These are phyloP conservation scores for Tremella mesenterica DNA, from an alignment of 768 basidiomycete species.

Conservation along the genomic window DNA sequence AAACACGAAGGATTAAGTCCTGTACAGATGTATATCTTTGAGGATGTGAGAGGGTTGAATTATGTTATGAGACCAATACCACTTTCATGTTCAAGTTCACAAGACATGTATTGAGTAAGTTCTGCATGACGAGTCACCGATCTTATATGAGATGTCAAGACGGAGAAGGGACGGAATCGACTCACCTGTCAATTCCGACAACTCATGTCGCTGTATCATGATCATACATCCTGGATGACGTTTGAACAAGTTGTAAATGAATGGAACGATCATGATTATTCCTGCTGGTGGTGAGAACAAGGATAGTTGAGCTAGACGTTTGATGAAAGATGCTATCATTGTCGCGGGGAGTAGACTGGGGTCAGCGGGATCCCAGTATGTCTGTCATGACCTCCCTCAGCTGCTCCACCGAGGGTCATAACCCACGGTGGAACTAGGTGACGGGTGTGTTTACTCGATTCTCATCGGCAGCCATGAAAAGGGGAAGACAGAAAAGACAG, in stretches of 20 bases:
- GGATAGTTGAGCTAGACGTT: conserved; percentile 75
- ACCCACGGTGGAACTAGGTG: too few relatives aligned
- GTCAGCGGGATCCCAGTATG: too few relatives aligned
- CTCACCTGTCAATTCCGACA: conserved; percentile 15
- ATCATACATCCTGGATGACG: conserved; percentile 81
- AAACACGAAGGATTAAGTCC: too few relatives aligned
- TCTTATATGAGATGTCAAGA: background rate
- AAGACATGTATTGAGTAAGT: too few relatives aligned
- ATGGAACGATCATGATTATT: conserved; percentile 80
- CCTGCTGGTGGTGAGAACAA: conserved; percentile 81
- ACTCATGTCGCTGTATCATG: conserved; percentile 67
- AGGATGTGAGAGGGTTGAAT: too few relatives aligned
- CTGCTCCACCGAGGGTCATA: too few relatives aligned
- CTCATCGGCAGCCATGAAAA: background rate
- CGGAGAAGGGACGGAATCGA: too few relatives aligned
- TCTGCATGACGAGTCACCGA: background rate
- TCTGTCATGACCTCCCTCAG: too few relatives aligned
- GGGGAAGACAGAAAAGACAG: background rate
- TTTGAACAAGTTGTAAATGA: conserved; percentile 90
- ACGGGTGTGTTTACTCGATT: too few relatives aligned
- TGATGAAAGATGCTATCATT: conserved; percentile 90
- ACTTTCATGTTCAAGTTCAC: too few relatives aligned
- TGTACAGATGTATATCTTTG: too few relatives aligned
- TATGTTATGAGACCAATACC: too few relatives aligned
- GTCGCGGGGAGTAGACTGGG: conserved; percentile 76